phyloP scores from a whole-genome alignment of 345 rosid species.

The Rhodamnia argentea region DNA sequence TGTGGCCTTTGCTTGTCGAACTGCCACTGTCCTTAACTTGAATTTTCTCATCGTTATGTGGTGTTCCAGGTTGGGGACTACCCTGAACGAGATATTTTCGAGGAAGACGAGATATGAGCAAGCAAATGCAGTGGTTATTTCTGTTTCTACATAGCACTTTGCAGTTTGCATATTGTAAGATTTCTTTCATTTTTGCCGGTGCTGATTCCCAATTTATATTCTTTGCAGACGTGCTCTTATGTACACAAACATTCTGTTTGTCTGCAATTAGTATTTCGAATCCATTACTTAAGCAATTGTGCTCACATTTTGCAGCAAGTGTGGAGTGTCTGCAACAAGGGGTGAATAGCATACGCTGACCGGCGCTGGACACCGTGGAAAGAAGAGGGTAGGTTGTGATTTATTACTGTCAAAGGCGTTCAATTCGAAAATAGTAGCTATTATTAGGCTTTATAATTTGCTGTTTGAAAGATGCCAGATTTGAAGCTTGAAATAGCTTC shows the following conservation, averaged over 20 bases:
- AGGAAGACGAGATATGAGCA: conserved; percentile 67
- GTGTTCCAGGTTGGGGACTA: conserved; percentile 70
- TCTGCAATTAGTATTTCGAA: not conserved
- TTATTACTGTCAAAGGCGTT: not conserved
- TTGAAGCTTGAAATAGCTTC: not conserved
- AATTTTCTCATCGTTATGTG: not conserved
- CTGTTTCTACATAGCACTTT: not conserved
- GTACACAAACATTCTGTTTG: not conserved
- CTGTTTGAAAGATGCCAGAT: not conserved
- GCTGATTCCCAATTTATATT: not conserved
- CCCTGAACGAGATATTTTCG: conserved; percentile 79
- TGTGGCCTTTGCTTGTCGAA: not conserved
- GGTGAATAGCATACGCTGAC: not conserved
- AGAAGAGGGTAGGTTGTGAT: not conserved
- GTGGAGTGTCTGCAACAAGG: not conserved
- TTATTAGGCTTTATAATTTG: not conserved
- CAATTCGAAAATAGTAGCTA: not conserved
- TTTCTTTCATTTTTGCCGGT: not conserved
- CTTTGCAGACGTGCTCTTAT: not conserved
- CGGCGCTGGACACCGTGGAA: not conserved
- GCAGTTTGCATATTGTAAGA: not conserved
- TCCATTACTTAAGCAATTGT: not conserved
- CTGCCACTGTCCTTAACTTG: not conserved
- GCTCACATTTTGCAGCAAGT: not conserved
- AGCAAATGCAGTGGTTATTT: not conserved